Conservation (phyloP, 2,329 filamentous ascomycete species). For the Daldinia sp. region DNA sequence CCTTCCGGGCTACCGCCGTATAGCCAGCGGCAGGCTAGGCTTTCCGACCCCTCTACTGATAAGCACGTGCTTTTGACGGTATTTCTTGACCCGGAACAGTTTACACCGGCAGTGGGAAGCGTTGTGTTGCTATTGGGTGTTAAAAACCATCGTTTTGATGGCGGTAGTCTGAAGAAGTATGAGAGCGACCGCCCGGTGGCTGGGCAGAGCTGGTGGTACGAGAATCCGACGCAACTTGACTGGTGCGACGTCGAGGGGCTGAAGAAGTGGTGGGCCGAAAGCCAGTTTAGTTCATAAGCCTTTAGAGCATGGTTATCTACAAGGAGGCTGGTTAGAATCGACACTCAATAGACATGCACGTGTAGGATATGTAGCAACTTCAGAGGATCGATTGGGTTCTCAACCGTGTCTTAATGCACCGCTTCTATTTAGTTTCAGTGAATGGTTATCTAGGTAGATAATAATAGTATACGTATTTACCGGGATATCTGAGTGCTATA, state of each 20-base stretch:
- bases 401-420: too few relatives aligned
- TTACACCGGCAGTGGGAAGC: slow-evolving; percentile 61
- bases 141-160: slow-evolving; percentile 69
- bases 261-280: slow-evolving; percentile 59
- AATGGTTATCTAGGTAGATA: not conserved
- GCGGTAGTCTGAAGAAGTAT: slow-evolving; percentile 59
- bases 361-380: not conserved
- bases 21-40: slow-evolving; percentile 64
- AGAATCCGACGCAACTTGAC: slow-evolving; percentile 58
- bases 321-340: not conserved
- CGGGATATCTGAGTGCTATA: not conserved
- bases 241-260: slow-evolving; percentile 65
- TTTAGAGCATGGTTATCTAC: not conserved
- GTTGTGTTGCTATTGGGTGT: slow-evolving; percentile 66
- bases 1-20: slow-evolving; percentile 63
- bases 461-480: not conserved
- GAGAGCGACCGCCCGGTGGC: slow-evolving; percentile 52
- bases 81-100: slow-evolving; percentile 65
- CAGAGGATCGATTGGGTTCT: not conserved
- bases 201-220: slow-evolving; percentile 62
- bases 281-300: slow-evolving; percentile 4
- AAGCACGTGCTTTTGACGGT: slow-evolving; percentile 67
- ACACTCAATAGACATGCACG: not conserved
- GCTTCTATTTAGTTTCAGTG: not conserved
- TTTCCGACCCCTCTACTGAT: slow-evolving; percentile 64